Percentiles rank a stretch among this genome's conserved stretches.
phyloP scores from a whole-genome alignment of 2,329 filamentous ascomycete genomes.

The Epichloe festucae region DNA sequence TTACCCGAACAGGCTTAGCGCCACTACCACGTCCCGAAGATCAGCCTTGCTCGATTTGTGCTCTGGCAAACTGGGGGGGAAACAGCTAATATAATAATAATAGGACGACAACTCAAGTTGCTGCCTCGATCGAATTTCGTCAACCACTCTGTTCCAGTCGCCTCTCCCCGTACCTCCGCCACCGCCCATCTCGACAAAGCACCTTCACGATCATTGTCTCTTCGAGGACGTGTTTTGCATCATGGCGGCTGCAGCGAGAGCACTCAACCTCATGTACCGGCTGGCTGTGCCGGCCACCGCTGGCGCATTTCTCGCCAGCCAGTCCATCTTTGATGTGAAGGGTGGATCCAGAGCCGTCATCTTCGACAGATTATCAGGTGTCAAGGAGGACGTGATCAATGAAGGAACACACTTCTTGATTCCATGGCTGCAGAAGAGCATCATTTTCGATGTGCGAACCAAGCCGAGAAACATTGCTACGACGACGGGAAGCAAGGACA shows the following conservation, averaged over 20 bases:
- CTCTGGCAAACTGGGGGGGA: not conserved
- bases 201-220: not conserved
- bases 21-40: constrained; percentile 9
- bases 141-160: not conserved
- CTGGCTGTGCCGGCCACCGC: constrained; percentile 62
- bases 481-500: constrained; percentile 93
- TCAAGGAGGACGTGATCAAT: constrained; percentile 83
- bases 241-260: constrained; percentile 42
- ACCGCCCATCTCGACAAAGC: not conserved
- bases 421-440: constrained; percentile 88
- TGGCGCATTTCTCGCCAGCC: constrained; percentile 54
- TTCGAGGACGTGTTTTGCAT: not conserved
- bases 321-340: constrained; percentile 92
- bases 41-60: constrained; percentile 6
- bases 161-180: not conserved
- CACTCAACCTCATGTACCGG: constrained; percentile 49
- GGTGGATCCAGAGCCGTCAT: constrained; percentile 92
- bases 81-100: not conserved
- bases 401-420: constrained; percentile 96
- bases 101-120: not conserved
- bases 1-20: constrained; percentile 23
- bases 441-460: constrained; percentile 94
- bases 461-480: constrained; percentile 96
- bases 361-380: constrained; percentile 86
- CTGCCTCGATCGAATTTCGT: not conserved